These are phyloP conservation scores for Syzygium aqueum DNA, from an alignment of 345 rosid species.

Conservation along the genomic window DNA sequence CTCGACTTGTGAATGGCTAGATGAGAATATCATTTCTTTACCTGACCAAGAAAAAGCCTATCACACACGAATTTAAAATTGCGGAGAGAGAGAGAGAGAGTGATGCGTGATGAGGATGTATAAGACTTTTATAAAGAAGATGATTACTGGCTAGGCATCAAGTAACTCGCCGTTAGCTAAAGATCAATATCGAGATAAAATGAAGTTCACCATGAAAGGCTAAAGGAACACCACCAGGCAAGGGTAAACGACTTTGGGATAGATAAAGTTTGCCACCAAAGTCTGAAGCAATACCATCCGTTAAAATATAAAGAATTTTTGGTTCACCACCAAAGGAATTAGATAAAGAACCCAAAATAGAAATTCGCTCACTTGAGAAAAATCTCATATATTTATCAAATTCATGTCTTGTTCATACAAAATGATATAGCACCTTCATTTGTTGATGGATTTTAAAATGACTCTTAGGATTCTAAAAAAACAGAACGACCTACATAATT, in stretches of 20 bases:
- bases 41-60: not conserved
- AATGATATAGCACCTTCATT: not conserved
- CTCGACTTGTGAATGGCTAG: not conserved
- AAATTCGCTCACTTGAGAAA: not conserved
- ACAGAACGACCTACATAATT: not conserved
- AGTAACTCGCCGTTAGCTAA: not conserved
- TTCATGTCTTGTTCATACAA: not conserved
- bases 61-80: not conserved
- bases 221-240: not conserved
- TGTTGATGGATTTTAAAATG: not conserved
- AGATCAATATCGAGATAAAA: not conserved
- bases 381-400: not conserved
- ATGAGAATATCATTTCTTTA: not conserved
- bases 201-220: not conserved
- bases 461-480: not conserved
- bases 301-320: accelerated
- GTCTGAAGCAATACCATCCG: accelerated
- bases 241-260: not conserved
- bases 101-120: not conserved
- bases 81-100: not conserved
- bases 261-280: too few relatives aligned
- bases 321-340: not conserved
- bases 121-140: not conserved
- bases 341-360: not conserved
- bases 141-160: not conserved